phyloP scores from a whole-genome alignment of 768 basidiomycete species.

The Mycena latifolia region DNA sequence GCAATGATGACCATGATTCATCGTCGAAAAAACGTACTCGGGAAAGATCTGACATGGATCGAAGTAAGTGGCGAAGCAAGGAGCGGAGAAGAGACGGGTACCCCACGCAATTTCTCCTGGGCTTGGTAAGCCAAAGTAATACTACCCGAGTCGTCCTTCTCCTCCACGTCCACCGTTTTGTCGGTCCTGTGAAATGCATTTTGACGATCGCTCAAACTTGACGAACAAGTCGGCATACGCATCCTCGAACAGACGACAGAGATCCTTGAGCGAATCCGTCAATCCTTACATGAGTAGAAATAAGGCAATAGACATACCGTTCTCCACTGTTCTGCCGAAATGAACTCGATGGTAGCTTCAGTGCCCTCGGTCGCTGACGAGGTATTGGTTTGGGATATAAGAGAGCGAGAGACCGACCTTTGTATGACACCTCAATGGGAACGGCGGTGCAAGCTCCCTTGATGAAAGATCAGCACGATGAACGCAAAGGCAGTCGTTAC shows the following conservation, averaged over 20 bases:
- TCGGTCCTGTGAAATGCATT: constrained; percentile 13
- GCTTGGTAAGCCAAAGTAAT: constrained; percentile 26
- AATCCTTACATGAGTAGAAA: background rate
- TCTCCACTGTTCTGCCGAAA: constrained; percentile 22
- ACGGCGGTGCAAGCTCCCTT: constrained; percentile 37
- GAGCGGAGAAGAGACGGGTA: background rate
- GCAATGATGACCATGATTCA: background rate
- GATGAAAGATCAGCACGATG: background rate
- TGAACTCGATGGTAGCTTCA: constrained; percentile 32
- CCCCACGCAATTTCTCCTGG: constrained; percentile 21
- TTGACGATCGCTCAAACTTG: background rate
- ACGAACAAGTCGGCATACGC: constrained; percentile 1
- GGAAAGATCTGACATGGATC: constrained; percentile 24
- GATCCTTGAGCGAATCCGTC: background rate
- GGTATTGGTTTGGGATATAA: background rate
- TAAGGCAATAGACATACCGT: constrained; percentile 10
- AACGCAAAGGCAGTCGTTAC: background rate
- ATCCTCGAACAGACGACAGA: constrained; percentile 25
- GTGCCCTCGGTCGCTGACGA: background rate
- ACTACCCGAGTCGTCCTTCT: background rate
- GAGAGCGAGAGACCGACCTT: background rate
- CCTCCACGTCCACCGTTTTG: constrained; percentile 22
- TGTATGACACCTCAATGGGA: constrained; percentile 29
- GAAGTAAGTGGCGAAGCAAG: background rate
- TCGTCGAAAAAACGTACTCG: constrained; percentile 19